phyloP scores from a whole-genome alignment of 2,329 filamentous ascomycete genomes.

The Hymenoscyphus scutula region DNA sequence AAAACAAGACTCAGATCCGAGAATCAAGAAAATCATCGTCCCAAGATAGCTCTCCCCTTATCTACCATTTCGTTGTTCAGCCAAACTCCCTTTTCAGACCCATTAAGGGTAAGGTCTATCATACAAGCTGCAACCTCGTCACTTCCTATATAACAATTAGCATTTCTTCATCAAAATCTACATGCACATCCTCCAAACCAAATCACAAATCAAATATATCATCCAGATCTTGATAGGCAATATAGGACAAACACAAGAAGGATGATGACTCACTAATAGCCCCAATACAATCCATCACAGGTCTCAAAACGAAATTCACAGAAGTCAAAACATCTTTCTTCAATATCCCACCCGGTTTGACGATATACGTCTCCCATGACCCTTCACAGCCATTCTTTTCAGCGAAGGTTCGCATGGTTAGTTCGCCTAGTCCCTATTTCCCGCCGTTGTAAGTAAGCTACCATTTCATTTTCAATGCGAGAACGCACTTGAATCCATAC shows the following conservation, averaged over 20 bases:
- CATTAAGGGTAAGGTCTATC: constrained; percentile 6
- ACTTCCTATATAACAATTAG: not conserved
- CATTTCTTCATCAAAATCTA: not conserved
- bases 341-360: constrained; percentile 9
- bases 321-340: not conserved
- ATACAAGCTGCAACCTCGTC: constrained; percentile 10
- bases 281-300: constrained; percentile 6
- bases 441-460: not conserved
- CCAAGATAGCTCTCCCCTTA: not conserved
- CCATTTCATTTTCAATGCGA: no score
- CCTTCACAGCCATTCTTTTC: constrained; percentile 3
- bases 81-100: not conserved
- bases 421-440: constrained; percentile 3
- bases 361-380: constrained; percentile 3
- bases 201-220: not conserved
- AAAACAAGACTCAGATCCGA: no score
- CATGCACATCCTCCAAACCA: not conserved
- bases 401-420: not conserved
- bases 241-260: not conserved
- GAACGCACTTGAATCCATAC: no score
- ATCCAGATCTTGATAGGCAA: not conserved
- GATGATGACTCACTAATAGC: constrained; percentile 4
- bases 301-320: not conserved
- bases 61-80: not conserved
- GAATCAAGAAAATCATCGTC: not conserved